Base-by-base conservation (phyloP, 768 basidiomycete genomes). In the Cystofilobasidium bisporidii region DNA sequence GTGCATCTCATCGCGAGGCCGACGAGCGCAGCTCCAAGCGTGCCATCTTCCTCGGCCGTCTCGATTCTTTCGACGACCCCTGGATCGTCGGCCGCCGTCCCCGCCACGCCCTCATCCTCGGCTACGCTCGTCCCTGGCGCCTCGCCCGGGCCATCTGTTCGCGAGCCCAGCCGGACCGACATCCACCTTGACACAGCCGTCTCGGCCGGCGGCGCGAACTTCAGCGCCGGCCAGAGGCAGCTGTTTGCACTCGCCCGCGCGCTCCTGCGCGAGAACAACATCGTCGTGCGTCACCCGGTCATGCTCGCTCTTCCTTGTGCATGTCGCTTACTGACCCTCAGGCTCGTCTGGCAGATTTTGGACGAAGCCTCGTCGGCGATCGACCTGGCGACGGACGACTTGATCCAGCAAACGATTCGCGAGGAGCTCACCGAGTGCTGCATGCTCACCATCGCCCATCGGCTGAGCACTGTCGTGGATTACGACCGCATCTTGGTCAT, bases 401-500 rank as follows among this genome's bases (percentile, higher is more conserved):
- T 72, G 83, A 86, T 90, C 63, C 88, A 89, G 75, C 78, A 78
- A 43, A 88, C 87, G 0, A 85, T 89, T 40, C 82, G 86, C 33
- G 84, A 87, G 72, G 87, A 88, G 75, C n/a, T 64, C 11, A 28
- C 43, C 30, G 33, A 53, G 20, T 17, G 22, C 15, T 53, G 47
- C 0, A 24, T 67, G 30, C 30, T 62, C 2, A 57, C 50, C 15
- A 67, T 67, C 38, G 60, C 48, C 1, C 48, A 58, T 61, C 48
- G 64, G 3, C n/a, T 56, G 1, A 10, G 33, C 28, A 50, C 50
- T 48, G n/a, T 67, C 22, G 53, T 61, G 5, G 53, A 56, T 30
- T 3, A 8, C 18, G 53, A 56, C 30, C 17, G 10, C 5, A 8
- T 56, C 10, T 30, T 56, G 6, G 53, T 56, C 5, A 26, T 56